Conservation (phyloP, 768 basidiomycete species). For the Fibroporia radiculosa region DNA sequence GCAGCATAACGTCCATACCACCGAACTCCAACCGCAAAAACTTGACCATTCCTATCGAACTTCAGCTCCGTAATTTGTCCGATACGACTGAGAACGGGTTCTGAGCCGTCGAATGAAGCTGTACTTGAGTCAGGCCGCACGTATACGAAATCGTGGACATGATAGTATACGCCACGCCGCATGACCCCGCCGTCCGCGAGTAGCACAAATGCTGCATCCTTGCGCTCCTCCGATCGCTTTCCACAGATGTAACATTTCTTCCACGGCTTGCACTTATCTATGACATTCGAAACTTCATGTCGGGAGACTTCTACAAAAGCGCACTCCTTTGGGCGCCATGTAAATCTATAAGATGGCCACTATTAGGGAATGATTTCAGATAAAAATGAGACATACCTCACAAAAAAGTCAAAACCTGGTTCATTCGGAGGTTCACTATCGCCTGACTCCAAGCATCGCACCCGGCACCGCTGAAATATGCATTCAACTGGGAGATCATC, state of each 20-base stretch:
- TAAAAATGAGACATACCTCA: constrained; percentile 33
- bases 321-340: constrained; percentile 41
- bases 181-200: constrained; percentile 29
- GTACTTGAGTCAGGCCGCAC: constrained; percentile 28
- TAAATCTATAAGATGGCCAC: constrained; percentile 27
- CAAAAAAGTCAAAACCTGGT: constrained; percentile 41
- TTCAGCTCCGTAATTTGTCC: constrained; percentile 45
- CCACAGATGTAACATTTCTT: constrained; percentile 47
- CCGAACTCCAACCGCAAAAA: constrained; percentile 29
- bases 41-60: constrained; percentile 12
- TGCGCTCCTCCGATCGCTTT: constrained; percentile 21
- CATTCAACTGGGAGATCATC: constrained; percentile 45
- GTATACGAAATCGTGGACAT: constrained; percentile 57
- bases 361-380: background rate
- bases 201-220: constrained; percentile 18
- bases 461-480: constrained; percentile 51
- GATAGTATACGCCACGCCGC: constrained; percentile 41
- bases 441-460: constrained; percentile 33
- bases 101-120: too few species aligned
- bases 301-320: constrained; percentile 40
- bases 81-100: constrained; percentile 35
- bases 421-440: constrained; percentile 44
- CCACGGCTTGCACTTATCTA: constrained; percentile 24
- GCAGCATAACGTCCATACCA: constrained; percentile 42
- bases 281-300: constrained; percentile 21